phyloP scores from a whole-genome alignment of 305 asterid species.

The Solanum aculeatissimum region DNA sequence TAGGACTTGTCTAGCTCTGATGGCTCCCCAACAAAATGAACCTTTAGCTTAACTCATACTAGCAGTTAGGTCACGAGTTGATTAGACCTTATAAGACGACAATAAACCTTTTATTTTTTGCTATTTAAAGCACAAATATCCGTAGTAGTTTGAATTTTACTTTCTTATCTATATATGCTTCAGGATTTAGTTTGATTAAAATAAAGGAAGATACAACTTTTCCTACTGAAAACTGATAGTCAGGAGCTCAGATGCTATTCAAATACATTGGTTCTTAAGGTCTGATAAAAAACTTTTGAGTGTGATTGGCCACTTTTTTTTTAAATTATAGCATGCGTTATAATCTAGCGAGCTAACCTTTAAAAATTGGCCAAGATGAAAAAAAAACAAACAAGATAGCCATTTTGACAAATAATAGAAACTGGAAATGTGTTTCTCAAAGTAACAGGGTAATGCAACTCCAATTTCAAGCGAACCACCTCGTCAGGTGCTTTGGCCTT shows the following conservation, averaged over 20 bases:
- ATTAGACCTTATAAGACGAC: no score
- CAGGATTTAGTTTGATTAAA: not conserved
- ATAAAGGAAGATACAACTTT: not conserved
- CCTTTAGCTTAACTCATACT: no score
- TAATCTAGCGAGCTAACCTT: not conserved
- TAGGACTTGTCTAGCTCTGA: no score
- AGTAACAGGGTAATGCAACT: constrained; percentile 27
- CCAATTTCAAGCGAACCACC: constrained; percentile 69
- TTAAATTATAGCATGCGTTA: not conserved
- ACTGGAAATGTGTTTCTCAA: not conserved
- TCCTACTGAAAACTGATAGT: not conserved
- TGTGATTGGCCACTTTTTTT: not conserved
- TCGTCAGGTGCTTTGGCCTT: constrained; percentile 69
- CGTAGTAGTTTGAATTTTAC: not conserved
- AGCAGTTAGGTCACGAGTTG: no score
- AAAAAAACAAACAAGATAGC: not conserved
- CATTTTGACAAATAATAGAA: not conserved
- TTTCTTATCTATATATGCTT: not conserved
- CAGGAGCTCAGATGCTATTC: not conserved
- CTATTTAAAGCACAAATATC: not conserved
- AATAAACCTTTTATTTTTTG: not conserved
- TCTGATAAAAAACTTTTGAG: not conserved
- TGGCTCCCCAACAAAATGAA: no score
- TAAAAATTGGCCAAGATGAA: not conserved
- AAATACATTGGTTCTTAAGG: not conserved